Evolutionary conservation across 1,284 basidiomycete species (phyloP).

Genomic region (Fomitopsis palustris): DNA sequence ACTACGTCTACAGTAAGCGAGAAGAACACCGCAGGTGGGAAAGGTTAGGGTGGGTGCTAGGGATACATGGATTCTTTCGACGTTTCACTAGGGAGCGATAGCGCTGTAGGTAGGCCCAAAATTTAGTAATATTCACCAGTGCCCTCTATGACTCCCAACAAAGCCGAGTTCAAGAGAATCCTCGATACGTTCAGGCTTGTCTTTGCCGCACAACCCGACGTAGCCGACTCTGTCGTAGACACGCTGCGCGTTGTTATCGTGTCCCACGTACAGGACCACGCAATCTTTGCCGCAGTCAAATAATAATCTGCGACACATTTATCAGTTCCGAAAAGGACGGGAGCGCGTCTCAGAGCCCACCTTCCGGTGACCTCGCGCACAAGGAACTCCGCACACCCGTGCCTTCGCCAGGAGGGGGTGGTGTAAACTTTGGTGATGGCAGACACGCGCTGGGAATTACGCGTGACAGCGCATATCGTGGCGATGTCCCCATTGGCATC

Average conservation of each 20-base stretch:
- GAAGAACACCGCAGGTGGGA: background rate
- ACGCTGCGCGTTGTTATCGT: slow-evolving; percentile 42
- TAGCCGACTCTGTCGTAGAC: slow-evolving; percentile 50
- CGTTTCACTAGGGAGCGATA: background rate
- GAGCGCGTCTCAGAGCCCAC: slow-evolving; percentile 23
- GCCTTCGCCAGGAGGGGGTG: slow-evolving; percentile 36
- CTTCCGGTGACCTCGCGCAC: slow-evolving; percentile 40
- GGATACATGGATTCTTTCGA: slow-evolving; percentile 13
- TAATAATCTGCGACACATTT: slow-evolving; percentile 26
- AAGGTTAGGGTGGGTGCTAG: slow-evolving; percentile 11
- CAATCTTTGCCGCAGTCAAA: slow-evolving; percentile 34
- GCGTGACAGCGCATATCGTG: slow-evolving; percentile 46
- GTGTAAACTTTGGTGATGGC: slow-evolving; percentile 53
- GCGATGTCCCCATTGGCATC: slow-evolving; percentile 37
- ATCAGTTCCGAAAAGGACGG: slow-evolving; percentile 9
- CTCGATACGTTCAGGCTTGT: slow-evolving; percentile 33
- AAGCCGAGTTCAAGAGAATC: slow-evolving; percentile 47
- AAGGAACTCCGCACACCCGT: slow-evolving; percentile 43
- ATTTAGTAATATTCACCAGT: slow-evolving; percentile 35
- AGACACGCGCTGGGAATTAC: slow-evolving; percentile 38
- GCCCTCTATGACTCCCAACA: slow-evolving; percentile 35
- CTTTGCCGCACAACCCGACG: slow-evolving; percentile 38
- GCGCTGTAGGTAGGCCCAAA: background rate
- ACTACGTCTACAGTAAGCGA: background rate
- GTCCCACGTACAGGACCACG: slow-evolving; percentile 47